Base-by-base conservation (phyloP, 169 alveolate species). In the Plasmodium billcollinsi region DNA sequence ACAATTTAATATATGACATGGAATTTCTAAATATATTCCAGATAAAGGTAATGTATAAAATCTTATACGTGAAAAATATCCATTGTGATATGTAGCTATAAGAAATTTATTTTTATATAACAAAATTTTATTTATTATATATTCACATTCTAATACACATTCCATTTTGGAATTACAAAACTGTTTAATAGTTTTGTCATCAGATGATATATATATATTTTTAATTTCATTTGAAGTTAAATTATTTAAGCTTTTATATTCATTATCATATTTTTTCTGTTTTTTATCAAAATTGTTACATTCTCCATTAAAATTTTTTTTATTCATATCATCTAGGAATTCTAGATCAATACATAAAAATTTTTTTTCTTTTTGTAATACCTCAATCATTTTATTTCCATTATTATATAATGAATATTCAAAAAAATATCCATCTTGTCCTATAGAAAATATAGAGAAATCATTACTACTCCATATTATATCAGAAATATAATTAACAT, bases 11-110 rank as follows among this genome's bases (percentile, higher is more conserved):
- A 71, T 56, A 50, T 83, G 91, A 62, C 91, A 83, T 18, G 91
- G 91, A n/a, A 83, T 83, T 83, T 83, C 91, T 72, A 83, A 83
- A 45, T 29, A 83, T 45, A 83, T 20, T 11, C 91, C 91, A 70
- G 65, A 56, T 39, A 83, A 63, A 33, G 91, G 91, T 56, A 83
- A 72, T 9, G 18, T 12, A 58, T 83, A 83, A 70, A 83, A 83
- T 70, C 91, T 15, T 5, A 83, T 83, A 56, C 91, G 54, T 15
- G 74, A 83, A 21, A 69, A 83, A 59, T 47, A 83, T n/a, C 91
- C 91, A 70, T 83, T 83, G 52, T 83, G 50, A 83, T 29, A 83
- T 8, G 91, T 20, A 26, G 86, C 63, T 21, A 83, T 83, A 15
- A 83, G 52, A 50, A 83, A 83, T 69, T 69, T 83, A 71, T 83